These are phyloP conservation scores for Saccharomyces hybrid DNA, from an alignment of 1,139 yeast genomes.

Conservation along the genomic window DNA sequence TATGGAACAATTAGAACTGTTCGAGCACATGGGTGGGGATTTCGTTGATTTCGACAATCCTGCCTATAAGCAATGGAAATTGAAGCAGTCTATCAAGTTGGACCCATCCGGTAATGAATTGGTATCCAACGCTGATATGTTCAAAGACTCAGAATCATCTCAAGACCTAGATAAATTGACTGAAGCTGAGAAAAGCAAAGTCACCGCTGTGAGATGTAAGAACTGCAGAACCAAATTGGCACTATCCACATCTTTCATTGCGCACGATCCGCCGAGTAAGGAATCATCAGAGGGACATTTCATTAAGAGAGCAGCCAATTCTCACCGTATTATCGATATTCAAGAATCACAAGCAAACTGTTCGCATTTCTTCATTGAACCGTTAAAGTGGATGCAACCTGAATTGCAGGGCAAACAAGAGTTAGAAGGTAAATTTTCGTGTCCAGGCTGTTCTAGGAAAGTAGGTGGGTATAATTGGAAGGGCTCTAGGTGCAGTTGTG, in stretches of 20 bases:
- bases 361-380: constrained; percentile 83
- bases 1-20: constrained; percentile 61
- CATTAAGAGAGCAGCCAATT: constrained; percentile 51
- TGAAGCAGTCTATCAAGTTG: constrained; percentile 33
- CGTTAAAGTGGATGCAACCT: constrained; percentile 81
- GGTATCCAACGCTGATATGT: constrained; percentile 30
- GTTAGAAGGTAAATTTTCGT: constrained; percentile 75
- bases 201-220: constrained; percentile 52
- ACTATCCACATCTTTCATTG: constrained; percentile 41
- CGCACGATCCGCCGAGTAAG: constrained; percentile 53
- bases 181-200: constrained; percentile 16
- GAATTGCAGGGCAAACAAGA: constrained; percentile 56
- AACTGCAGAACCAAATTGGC: constrained; percentile 55
- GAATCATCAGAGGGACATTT: constrained; percentile 57
- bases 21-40: constrained; percentile 40
- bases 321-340: constrained; percentile 48
- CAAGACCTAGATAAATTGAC: constrained; percentile 25
- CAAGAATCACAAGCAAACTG: constrained; percentile 54
- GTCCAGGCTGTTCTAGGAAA: constrained; percentile 79
- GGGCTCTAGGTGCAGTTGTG: constrained; percentile 91
- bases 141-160: constrained; percentile 20
- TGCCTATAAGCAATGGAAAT: constrained; percentile 46
- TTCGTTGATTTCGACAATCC: constrained; percentile 33
- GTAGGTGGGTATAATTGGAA: constrained; percentile 92
- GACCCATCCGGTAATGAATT: constrained; percentile 32